Conservation (phyloP, 192 early-diverging fungal species). For the Coemansia reversa region DNA sequence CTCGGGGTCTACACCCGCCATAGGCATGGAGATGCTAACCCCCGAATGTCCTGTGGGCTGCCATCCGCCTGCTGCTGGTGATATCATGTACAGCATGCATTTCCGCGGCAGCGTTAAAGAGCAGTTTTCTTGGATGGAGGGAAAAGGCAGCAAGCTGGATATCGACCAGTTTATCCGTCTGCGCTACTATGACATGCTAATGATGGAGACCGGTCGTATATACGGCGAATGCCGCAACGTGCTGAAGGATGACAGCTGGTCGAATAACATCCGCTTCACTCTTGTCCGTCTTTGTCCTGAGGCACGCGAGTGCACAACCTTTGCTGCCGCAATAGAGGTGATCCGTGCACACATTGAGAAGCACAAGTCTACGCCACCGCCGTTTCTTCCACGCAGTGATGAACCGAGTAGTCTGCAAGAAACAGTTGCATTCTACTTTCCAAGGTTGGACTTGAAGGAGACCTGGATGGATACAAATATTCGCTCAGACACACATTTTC, state of each 20-base stretch:
- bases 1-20: not conserved
- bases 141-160: conserved; percentile 9
- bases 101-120: conserved; percentile 17
- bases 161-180: conserved; percentile 16
- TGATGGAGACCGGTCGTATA: conserved; percentile 18
- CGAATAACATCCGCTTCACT: conserved; percentile 9
- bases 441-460: conserved; percentile 8
- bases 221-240: not conserved
- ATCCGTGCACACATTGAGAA: conserved; percentile 4
- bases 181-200: conserved; percentile 28
- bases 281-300: not conserved
- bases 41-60: conserved; percentile 3
- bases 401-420: not conserved
- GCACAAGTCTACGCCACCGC: not conserved
- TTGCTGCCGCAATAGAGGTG: conserved; percentile 3
- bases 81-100: conserved; percentile 22
- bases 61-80: conserved; percentile 15
- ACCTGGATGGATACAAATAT: conserved; percentile 12
- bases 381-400: conserved; percentile 1
- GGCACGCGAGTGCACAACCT: conserved; percentile 8
- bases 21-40: not conserved
- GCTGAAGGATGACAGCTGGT: not conserved
- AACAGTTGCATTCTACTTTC: conserved; percentile 21
- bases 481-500: conserved; percentile 4
- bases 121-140: conserved; percentile 33